phyloP scores from a whole-genome alignment of 495 filamentous ascomycete genomes.

The Thozetella sp. region DNA sequence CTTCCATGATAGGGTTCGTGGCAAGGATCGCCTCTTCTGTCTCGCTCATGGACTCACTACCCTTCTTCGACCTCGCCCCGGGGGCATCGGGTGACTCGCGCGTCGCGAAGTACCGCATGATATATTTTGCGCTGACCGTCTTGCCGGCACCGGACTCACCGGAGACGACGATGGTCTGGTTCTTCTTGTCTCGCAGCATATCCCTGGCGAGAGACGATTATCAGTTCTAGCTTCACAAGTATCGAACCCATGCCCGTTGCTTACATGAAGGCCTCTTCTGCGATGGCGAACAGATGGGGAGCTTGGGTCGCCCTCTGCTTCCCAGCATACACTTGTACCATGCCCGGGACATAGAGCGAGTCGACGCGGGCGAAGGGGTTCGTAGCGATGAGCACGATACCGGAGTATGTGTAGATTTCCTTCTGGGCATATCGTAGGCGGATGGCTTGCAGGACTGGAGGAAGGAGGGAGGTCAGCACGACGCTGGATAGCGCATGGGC shows the following conservation, averaged over 20 bases:
- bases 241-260: slow-evolving; percentile 14
- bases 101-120: slow-evolving; percentile 99
- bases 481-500: neutral
- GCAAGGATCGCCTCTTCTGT: slow-evolving; percentile 98
- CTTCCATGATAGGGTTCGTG: slow-evolving; percentile 99
- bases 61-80: slow-evolving; percentile 74
- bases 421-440: slow-evolving; percentile 97
- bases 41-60: slow-evolving; percentile 90
- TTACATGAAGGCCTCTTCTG: slow-evolving; percentile 97
- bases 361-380: slow-evolving; percentile 98
- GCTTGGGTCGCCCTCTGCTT: slow-evolving; percentile 96
- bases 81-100: slow-evolving; percentile 92
- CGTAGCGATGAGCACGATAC: slow-evolving; percentile 97
- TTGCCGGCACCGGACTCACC: slow-evolving; percentile 98
- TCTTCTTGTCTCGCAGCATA: slow-evolving; percentile 93
- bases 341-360: slow-evolving; percentile 96
- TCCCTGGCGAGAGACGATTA: slow-evolving; percentile 59
- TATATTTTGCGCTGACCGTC: slow-evolving; percentile 99
- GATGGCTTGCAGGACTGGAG: slow-evolving; percentile 91
- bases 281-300: slow-evolving; percentile 97
- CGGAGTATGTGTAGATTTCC: slow-evolving; percentile 99
- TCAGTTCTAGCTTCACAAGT: neutral
- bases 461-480: slow-evolving; percentile 31
- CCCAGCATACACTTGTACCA: slow-evolving; percentile 98
- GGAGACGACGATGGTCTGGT: slow-evolving; percentile 98